A percentile compares a stretch with the other conserved stretches of the same genome.
phyloP scores from a whole-genome alignment of 257 asterid genomes.

The Datura wrightii region DNA sequence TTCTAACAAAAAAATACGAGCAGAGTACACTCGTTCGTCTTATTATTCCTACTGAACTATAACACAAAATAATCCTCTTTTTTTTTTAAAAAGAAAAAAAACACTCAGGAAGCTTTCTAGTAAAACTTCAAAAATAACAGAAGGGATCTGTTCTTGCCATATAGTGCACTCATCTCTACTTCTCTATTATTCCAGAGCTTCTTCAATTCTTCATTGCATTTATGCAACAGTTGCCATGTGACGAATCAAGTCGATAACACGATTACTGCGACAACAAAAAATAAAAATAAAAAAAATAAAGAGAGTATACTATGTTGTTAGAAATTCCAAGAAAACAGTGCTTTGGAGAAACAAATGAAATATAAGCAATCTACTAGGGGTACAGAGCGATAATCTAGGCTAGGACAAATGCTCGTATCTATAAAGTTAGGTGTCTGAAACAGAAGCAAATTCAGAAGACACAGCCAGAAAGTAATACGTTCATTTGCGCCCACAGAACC shows the following conservation, averaged over 20 bases:
- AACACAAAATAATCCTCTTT: background rate
- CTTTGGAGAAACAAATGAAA: no score
- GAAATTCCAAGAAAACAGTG: background rate
- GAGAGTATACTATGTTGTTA: background rate
- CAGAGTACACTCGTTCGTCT: background rate
- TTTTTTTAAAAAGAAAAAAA: background rate
- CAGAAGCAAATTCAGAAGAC: background rate
- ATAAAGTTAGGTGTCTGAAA: background rate
- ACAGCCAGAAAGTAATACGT: background rate
- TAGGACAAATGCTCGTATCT: background rate
- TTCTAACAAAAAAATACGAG: background rate
- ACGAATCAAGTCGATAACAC: slow-evolving; percentile 61
- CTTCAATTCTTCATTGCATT: slow-evolving; percentile 13
- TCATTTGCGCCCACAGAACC: background rate
- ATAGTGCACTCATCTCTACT: slow-evolving; percentile 12
- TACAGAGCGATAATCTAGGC: background rate
- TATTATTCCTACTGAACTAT: slow-evolving; percentile 16
- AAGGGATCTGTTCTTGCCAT: slow-evolving; percentile 5
- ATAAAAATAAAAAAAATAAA: no score
- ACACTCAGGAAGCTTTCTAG: background rate
- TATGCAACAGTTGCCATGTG: slow-evolving; percentile 60
- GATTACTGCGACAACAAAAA: slow-evolving; percentile 48
- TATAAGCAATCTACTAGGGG: no score
- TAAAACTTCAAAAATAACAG: background rate
- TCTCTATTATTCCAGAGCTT: slow-evolving; percentile 13